These are phyloP conservation scores for Chaetomium olivaceum DNA, from an alignment of 2,329 filamentous ascomycete genomes.

Conservation along the genomic window DNA sequence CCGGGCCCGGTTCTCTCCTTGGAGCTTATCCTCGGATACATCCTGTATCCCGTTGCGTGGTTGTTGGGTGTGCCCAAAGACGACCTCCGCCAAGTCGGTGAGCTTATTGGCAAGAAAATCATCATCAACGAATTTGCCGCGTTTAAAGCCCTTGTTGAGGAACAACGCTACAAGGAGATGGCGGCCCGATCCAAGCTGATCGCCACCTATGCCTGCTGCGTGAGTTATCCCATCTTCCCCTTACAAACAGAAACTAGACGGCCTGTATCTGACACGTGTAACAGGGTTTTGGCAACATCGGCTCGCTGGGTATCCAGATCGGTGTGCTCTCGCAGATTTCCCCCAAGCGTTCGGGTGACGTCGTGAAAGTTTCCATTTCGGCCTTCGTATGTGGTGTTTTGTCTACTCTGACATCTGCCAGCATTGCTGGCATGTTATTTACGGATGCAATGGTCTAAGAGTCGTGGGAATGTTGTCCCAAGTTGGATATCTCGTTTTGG, in stretches of 20 bases:
- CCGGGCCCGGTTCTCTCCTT: conserved; percentile 64
- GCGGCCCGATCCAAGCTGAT: conserved; percentile 74
- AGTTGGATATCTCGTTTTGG: neutral
- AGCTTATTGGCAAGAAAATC: conserved; percentile 78
- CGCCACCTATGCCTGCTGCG: conserved; percentile 80
- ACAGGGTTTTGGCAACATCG: conserved; percentile 77
- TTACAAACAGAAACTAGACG: conserved; percentile 66
- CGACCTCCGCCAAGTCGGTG: conserved; percentile 69
- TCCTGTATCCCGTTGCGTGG: conserved; percentile 77
- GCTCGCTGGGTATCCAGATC: conserved; percentile 85
- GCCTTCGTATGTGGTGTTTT: conserved; percentile 77
- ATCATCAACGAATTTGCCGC: conserved; percentile 84
- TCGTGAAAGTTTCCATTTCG: conserved; percentile 73
- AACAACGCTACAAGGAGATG: conserved; percentile 57
- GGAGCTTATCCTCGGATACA: conserved; percentile 73
- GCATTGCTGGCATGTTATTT: conserved; percentile 70
- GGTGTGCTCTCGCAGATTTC: conserved; percentile 82
- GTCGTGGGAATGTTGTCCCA: neutral
- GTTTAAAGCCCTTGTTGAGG: conserved; percentile 48
- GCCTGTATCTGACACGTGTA: conserved; percentile 33
- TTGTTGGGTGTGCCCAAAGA: conserved; percentile 72
- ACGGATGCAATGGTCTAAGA: conserved; percentile 22
- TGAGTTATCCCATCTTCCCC: conserved; percentile 70
- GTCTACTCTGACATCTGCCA: conserved; percentile 75
- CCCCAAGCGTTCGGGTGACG: conserved; percentile 70